Evolutionary conservation across 305 asterid species (phyloP).

Genomic region (Petunia hybrid): DNA sequence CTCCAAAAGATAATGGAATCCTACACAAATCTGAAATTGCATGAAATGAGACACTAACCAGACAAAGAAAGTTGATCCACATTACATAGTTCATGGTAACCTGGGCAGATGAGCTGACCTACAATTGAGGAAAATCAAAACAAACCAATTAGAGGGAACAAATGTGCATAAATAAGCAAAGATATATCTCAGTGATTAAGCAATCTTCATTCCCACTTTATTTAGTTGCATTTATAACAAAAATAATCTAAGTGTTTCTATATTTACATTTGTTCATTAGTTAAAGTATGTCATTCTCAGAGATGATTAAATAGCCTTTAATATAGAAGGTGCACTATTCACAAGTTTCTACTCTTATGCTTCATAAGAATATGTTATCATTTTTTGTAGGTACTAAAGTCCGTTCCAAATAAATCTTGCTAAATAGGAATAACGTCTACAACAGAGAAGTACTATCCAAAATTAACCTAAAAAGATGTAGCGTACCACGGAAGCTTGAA

Average conservation of each 20-base stretch:
- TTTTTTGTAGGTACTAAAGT: neutral
- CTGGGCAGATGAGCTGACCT: conserved; percentile 96
- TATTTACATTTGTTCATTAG: neutral
- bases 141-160: neutral
- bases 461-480: too few species aligned
- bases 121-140: conserved; percentile 30
- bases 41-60: conserved; percentile 82
- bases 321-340: neutral
- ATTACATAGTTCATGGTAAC: conserved; percentile 86
- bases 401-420: neutral
- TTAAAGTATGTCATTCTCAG: neutral
- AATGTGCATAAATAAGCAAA: neutral
- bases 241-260: neutral
- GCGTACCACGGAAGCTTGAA: too few species aligned
- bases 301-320: neutral
- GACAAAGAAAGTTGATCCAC: conserved; percentile 64
- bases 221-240: neutral
- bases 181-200: neutral
- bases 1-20: too few species aligned
- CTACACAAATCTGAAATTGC: conserved; percentile 55
- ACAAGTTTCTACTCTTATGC: neutral
- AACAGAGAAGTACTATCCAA: too few species aligned
- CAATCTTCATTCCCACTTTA: conserved; percentile 9
- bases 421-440: neutral
- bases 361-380: neutral